Conservation (phyloP, 352 stramenopile species). For the Phytophthora pinifolia region DNA sequence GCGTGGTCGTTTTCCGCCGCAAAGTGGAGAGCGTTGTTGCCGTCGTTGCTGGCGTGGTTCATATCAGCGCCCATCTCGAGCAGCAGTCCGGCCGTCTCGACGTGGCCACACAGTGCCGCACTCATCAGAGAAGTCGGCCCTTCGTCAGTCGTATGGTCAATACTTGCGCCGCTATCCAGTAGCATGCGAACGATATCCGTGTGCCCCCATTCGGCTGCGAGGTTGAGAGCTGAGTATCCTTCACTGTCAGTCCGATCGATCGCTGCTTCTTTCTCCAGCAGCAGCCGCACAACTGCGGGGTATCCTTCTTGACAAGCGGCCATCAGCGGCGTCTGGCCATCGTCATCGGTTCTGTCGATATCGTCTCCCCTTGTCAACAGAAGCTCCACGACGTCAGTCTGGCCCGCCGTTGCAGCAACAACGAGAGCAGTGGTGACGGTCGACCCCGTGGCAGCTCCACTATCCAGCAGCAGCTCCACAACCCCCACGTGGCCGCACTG, state of each 20-base stretch:
- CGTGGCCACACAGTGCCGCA: neutral
- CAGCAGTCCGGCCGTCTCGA: neutral
- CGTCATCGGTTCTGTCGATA: neutral
- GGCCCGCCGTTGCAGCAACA: neutral
- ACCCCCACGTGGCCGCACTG: neutral
- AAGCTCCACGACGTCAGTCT: neutral
- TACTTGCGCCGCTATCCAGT: neutral
- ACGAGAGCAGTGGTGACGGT: neutral
- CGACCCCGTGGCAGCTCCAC: neutral
- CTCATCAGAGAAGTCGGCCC: neutral
- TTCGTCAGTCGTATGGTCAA: neutral
- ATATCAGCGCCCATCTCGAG: constrained; percentile 2
- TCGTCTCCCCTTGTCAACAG: neutral
- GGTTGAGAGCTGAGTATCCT: too few species aligned
- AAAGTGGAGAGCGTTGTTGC: neutral
- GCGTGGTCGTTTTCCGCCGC: neutral
- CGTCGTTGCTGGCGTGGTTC: neutral
- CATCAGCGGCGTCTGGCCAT: constrained; percentile 1
- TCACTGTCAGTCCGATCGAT: too few species aligned
- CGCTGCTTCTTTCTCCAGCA: constrained; percentile 1
- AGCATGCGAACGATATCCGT: neutral
- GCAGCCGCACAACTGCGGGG: neutral
- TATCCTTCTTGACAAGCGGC: constrained; percentile 1
- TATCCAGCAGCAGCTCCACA: neutral
- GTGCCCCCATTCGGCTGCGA: constrained; percentile 4